A percentile compares a stretch with the other conserved stretches of the same genome.
phyloP scores from a whole-genome alignment of 2,329 filamentous ascomycete genomes.

The Dryadomyces quercivorus region DNA sequence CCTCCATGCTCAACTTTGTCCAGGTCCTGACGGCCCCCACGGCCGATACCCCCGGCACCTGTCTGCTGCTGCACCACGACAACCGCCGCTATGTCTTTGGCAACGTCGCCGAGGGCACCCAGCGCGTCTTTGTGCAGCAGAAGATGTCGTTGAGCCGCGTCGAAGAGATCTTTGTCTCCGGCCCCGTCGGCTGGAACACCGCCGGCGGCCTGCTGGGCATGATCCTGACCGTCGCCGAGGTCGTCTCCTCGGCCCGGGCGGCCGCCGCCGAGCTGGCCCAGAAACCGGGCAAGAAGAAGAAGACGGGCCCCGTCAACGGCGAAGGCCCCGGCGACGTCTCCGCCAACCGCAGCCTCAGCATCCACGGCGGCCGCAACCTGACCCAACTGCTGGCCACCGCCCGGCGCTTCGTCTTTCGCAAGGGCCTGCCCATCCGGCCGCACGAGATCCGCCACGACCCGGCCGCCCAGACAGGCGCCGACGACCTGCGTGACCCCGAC shows the following conservation, averaged over 20 bases:
- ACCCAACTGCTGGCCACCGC: slow-evolving; percentile 71
- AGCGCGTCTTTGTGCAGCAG: slow-evolving; percentile 61
- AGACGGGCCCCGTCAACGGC: not conserved
- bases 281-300: slow-evolving; percentile 6
- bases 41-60: slow-evolving; percentile 74
- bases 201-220: slow-evolving; percentile 75
- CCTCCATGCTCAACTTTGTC: slow-evolving; percentile 57
- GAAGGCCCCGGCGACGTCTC: not conserved
- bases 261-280: slow-evolving; percentile 14
- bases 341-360: slow-evolving; percentile 28
- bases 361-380: slow-evolving; percentile 74
- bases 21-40: slow-evolving; percentile 75
- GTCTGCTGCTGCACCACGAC: slow-evolving; percentile 67
- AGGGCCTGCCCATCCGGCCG: slow-evolving; percentile 60
- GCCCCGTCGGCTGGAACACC: slow-evolving; percentile 61
- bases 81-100: slow-evolving; percentile 78
- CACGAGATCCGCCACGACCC: slow-evolving; percentile 49
- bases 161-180: slow-evolving; percentile 72
- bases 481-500: slow-evolving; percentile 43
- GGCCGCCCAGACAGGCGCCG: not conserved
- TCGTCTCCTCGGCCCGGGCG: slow-evolving; percentile 35
- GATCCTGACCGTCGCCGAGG: slow-evolving; percentile 72
- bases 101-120: slow-evolving; percentile 69
- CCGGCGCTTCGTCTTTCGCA: slow-evolving; percentile 75
- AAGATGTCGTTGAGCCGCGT: slow-evolving; percentile 53